phyloP scores from a whole-genome alignment of 495 filamentous ascomycete species.

The Neurospora sp. region DNA sequence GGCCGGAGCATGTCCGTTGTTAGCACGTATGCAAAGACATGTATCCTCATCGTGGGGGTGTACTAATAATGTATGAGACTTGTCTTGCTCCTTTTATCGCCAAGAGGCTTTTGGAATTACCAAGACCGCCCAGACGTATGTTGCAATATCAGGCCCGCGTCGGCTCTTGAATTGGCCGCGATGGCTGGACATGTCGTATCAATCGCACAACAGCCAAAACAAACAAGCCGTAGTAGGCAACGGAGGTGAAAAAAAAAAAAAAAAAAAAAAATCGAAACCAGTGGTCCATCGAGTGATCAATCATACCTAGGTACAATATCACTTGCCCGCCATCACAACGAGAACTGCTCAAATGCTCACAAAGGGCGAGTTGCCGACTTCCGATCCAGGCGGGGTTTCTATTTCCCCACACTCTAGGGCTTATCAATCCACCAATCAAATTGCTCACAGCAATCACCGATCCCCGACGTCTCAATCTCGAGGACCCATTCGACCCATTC shows the following conservation, averaged over 20 bases:
- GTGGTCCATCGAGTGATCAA: not conserved
- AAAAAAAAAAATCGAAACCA: not conserved
- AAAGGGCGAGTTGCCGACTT: slow-evolving; percentile 5
- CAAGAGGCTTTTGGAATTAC: slow-evolving; percentile 16
- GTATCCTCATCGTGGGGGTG: not conserved
- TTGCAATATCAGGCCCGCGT: slow-evolving; percentile 15
- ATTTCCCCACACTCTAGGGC: not conserved
- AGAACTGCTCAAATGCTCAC: not conserved
- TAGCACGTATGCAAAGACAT: not conserved
- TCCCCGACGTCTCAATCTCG: not conserved
- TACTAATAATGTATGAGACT: slow-evolving; percentile 1
- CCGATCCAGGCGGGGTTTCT: not conserved
- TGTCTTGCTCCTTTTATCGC: slow-evolving; percentile 3
- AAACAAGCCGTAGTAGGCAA: not conserved
- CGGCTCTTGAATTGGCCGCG: slow-evolving; percentile 4
- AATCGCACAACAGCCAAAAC: not conserved
- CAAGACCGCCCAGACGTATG: slow-evolving; percentile 12
- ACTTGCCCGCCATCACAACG: not conserved
- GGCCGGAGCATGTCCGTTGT: not conserved
- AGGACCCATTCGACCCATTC: not conserved
- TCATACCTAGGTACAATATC: not conserved
- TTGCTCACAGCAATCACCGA: not conserved
- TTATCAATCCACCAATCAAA: not conserved
- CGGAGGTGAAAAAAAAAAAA: not conserved
- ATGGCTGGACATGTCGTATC: not conserved